Base-by-base conservation (phyloP, 129 eudicot genomes). In the Centrapalus pauciflorus region DNA sequence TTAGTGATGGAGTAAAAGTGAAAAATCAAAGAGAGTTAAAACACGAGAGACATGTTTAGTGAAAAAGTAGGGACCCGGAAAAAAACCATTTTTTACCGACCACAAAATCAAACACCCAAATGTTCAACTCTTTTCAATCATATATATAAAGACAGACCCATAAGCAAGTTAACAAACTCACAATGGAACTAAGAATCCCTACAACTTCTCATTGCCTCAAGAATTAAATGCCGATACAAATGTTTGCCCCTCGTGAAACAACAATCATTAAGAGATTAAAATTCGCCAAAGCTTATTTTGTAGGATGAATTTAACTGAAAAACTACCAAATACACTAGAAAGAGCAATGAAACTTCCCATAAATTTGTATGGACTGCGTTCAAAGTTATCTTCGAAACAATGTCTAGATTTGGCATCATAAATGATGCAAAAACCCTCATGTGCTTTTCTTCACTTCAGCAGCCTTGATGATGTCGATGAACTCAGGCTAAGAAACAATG, bases 391-490 rank as follows among this genome's bases (percentile, higher is more conserved):
- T 4, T 68, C 11, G 37, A 3, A 7, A 54, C 35, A 38, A 17
- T 17, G 4, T 30, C 30, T 61, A 72, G 49, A 62, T 16, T 27
- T 37, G 32, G 45, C 26, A 24, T 29, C n/a, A 62, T 5, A 50
- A 51, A 13, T 3, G 30, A 27, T 38, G 40, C 9, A 51, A 23
- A 58, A 58, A n/a, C n/a, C n/a, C 33, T 72, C 46, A 72, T 27
- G 29, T 68, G 56, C 60, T 63, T 59, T 71, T 80, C 77, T 81
- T 81, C 26, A 77, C 79, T 2, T 80, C 76, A 12, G 89, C 84
- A 40, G 87, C 76, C 81, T 87, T 83, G 81, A 87, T 83, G 78
- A 83, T 83, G 75, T 83, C 89, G 49, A 87, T 73, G 29, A 83
- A 87, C 68, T 80, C 87, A 9, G 95, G 85, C 95, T 87, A 79